These are phyloP conservation scores for Suillus weaverae DNA, from an alignment of 768 basidiomycete species.

Conservation along the genomic window DNA sequence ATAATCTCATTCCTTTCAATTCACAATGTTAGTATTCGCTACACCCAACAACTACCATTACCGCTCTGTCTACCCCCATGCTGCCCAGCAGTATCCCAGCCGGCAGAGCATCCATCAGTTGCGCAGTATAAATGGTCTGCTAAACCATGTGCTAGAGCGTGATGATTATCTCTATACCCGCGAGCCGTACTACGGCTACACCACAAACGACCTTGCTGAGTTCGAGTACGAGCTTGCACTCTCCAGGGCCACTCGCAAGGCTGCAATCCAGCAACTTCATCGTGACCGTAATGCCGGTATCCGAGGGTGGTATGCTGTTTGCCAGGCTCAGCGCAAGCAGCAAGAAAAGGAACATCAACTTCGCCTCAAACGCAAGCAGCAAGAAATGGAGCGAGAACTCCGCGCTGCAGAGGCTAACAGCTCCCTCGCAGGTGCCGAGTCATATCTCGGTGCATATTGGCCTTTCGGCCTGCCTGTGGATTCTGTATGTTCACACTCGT, in stretches of 20 bases:
- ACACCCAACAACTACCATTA: background rate
- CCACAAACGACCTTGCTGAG: background rate
- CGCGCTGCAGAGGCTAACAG: background rate
- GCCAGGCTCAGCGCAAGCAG: background rate
- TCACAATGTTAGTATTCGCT: constrained; percentile 11
- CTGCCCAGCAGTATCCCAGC: constrained; percentile 24
- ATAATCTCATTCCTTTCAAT: background rate
- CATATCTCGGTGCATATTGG: background rate
- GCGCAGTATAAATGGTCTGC: background rate
- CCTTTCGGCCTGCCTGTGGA: background rate
- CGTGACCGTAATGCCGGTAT: background rate
- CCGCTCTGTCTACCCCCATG: background rate
- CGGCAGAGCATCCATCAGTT: background rate
- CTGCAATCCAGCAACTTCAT: background rate
- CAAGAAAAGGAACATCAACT: background rate
- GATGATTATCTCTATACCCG: background rate
- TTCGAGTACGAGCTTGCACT: background rate
- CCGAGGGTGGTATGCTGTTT: background rate
- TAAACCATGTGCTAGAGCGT: background rate
- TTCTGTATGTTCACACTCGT: background rate
- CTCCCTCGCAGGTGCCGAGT: background rate
- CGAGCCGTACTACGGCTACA: background rate
- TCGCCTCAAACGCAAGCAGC: background rate
- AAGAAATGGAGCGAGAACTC: background rate
- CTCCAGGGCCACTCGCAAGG: background rate